Percentiles rank a stretch among this genome's conserved stretches.
These are phyloP conservation scores for Aspergillus pseudoviridinutans DNA, from an alignment of 2,329 filamentous ascomycete genomes.

Conservation along the genomic window DNA sequence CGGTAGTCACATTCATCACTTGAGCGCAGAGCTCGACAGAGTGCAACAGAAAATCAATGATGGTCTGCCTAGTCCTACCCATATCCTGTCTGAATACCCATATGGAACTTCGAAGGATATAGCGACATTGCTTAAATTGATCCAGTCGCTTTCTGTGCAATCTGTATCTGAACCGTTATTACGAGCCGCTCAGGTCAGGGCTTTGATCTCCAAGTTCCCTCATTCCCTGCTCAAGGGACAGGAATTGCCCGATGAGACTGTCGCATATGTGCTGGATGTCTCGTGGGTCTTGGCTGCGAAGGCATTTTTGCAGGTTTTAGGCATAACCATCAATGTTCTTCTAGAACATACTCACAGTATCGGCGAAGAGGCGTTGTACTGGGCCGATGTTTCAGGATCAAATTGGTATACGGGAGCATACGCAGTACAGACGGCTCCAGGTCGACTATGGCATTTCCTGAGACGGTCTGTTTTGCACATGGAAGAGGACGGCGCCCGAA, in stretches of 20 bases:
- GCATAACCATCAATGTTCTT: slow-evolving; percentile 70
- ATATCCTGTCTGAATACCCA: slow-evolving; percentile 7
- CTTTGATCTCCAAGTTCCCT: slow-evolving; percentile 54
- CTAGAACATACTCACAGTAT: slow-evolving; percentile 79
- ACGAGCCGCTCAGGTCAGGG: slow-evolving; percentile 56
- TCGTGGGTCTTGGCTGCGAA: slow-evolving; percentile 91
- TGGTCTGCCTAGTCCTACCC: not conserved
- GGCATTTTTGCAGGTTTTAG: slow-evolving; percentile 86
- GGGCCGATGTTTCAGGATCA: slow-evolving; percentile 82
- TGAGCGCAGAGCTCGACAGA: slow-evolving; percentile 57
- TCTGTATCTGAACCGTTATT: slow-evolving; percentile 62
- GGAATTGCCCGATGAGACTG: slow-evolving; percentile 20
- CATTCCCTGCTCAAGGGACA: slow-evolving; percentile 8
- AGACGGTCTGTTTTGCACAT: slow-evolving; percentile 56
- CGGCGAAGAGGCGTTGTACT: slow-evolving; percentile 88
- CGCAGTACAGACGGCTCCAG: slow-evolving; percentile 77
- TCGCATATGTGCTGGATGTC: slow-evolving; percentile 67
- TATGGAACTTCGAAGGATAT: slow-evolving; percentile 31
- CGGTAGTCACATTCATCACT: slow-evolving; percentile 51
- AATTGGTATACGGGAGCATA: slow-evolving; percentile 77
- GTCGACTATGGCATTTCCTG: slow-evolving; percentile 69
- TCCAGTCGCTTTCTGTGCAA: slow-evolving; percentile 67
- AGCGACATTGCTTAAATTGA: slow-evolving; percentile 59
- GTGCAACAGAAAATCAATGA: slow-evolving; percentile 45
- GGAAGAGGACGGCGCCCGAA: slow-evolving; percentile 34